phyloP scores from a whole-genome alignment of 2,329 filamentous ascomycete species.

The Penicillium sumatraense region DNA sequence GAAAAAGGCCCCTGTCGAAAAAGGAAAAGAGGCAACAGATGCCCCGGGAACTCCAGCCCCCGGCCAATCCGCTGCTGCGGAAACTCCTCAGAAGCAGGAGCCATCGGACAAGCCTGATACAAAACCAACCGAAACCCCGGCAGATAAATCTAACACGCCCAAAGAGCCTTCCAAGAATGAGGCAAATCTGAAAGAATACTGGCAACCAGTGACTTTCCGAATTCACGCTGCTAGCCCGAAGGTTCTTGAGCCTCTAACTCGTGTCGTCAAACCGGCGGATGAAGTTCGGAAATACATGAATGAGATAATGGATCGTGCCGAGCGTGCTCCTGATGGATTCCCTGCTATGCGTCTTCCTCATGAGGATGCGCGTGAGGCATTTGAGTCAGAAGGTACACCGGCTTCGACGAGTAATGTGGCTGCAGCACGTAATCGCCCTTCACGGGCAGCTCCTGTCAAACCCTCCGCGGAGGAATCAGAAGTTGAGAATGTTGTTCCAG shows the following conservation, averaged over 20 bases:
- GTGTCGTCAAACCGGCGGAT: slow-evolving; percentile 59
- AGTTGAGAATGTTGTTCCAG: slow-evolving; percentile 24
- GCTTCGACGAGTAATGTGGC: slow-evolving; percentile 13
- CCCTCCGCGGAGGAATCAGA: slow-evolving; percentile 33
- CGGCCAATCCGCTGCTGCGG: slow-evolving; percentile 22
- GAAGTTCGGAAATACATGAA: slow-evolving; percentile 62
- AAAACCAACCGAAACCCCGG: slow-evolving; percentile 9
- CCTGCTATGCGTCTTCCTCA: slow-evolving; percentile 61
- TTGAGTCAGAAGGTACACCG: slow-evolving; percentile 33
- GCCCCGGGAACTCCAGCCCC: slow-evolving; percentile 7
- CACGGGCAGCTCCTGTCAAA: slow-evolving; percentile 20
- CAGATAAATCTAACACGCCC: slow-evolving; percentile 14
- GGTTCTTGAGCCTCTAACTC: slow-evolving; percentile 59
- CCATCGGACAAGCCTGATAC: slow-evolving; percentile 13
- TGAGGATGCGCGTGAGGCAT: slow-evolving; percentile 38
- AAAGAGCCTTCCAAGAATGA: slow-evolving; percentile 15
- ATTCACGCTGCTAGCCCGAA: slow-evolving; percentile 58
- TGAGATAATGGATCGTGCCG: slow-evolving; percentile 60
- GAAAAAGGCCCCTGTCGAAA: slow-evolving; percentile 35
- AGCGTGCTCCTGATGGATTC: slow-evolving; percentile 59
- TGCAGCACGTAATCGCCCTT: slow-evolving; percentile 27
- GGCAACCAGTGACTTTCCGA: slow-evolving; percentile 61
- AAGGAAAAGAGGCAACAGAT: slow-evolving; percentile 20
- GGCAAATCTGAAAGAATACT: slow-evolving; percentile 50
- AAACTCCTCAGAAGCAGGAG: slow-evolving; percentile 21